phyloP scores from a whole-genome alignment of 2,329 filamentous ascomycete species.

The Paraphaeosphaeria sporulosa region DNA sequence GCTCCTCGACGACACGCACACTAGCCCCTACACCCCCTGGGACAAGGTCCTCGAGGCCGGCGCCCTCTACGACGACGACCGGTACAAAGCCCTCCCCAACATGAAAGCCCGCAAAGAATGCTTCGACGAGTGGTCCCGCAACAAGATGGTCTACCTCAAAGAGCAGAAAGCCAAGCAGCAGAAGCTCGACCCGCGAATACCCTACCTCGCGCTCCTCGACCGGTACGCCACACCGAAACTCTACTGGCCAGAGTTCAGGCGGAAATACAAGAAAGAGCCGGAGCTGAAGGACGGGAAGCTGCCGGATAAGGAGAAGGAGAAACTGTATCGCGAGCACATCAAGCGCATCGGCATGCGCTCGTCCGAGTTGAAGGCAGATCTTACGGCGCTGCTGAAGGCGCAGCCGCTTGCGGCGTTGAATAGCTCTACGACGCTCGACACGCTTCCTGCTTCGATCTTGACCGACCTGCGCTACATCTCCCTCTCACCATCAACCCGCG shows the following conservation, averaged over 20 bases:
- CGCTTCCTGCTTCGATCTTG: constrained; percentile 69
- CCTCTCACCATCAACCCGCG: constrained; percentile 66
- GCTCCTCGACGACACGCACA: constrained; percentile 79
- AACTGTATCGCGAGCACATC: constrained; percentile 78
- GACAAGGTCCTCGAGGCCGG: constrained; percentile 87
- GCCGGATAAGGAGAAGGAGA: constrained; percentile 75
- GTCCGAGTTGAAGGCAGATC: constrained; percentile 72
- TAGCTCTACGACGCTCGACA: constrained; percentile 62
- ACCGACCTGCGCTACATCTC: constrained; percentile 75
- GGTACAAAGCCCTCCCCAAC: constrained; percentile 83
- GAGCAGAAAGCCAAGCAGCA: constrained; percentile 76
- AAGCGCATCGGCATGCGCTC: constrained; percentile 70
- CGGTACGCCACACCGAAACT: constrained; percentile 86
- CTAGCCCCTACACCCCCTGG: constrained; percentile 91
- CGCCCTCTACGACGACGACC: constrained; percentile 80
- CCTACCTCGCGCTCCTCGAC: constrained; percentile 82
- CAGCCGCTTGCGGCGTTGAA: constrained; percentile 68
- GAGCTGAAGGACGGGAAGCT: constrained; percentile 76
- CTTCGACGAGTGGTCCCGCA: constrained; percentile 83
- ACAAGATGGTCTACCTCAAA: constrained; percentile 75
- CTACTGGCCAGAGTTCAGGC: constrained; percentile 96
- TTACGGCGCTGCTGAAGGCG: constrained; percentile 69
- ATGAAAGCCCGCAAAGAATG: constrained; percentile 83
- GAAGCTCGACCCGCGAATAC: constrained; percentile 82
- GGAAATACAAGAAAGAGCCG: constrained; percentile 84